Percentiles rank a stretch among this genome's conserved stretches.
These are phyloP conservation scores for Tieghemostelium lacteum DNA, from an alignment of 78 protist genomes.

Conservation along the genomic window DNA sequence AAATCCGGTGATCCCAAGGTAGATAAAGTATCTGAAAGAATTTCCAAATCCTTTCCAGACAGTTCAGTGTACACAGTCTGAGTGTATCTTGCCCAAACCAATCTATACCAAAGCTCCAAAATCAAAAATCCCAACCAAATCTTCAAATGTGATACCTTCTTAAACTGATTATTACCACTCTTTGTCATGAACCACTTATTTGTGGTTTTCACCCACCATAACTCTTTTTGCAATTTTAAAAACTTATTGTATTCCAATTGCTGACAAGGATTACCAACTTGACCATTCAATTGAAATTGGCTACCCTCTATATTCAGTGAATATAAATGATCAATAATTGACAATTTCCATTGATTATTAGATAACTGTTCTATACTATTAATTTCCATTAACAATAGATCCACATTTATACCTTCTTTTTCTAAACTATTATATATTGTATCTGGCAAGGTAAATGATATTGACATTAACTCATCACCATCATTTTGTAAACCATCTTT, in stretches of 20 bases:
- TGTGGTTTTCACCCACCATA: constrained; percentile 57
- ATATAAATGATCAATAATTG: constrained; percentile 3
- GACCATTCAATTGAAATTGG: not conserved
- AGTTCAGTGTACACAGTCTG: constrained; percentile 17
- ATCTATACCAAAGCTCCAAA: constrained; percentile 61
- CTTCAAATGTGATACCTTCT: constrained; percentile 11
- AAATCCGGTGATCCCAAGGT: too few species aligned
- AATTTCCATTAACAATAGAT: not conserved
- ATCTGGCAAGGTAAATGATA: not conserved
- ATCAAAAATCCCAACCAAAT: constrained; percentile 52
- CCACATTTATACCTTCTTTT: not conserved
- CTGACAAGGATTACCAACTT: not conserved
- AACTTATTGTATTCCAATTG: constrained; percentile 16
- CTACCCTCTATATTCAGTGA: not conserved
- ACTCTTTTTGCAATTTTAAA: constrained; percentile 35
- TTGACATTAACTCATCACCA: too few species aligned
- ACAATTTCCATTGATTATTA: not conserved
- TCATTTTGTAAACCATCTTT: too few species aligned
- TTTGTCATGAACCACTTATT: constrained; percentile 24
- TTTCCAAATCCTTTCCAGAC: not conserved
- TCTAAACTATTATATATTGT: not conserved
- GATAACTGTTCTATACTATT: not conserved
- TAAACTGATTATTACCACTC: not conserved
- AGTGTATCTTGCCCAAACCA: constrained; percentile 66
- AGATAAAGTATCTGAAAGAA: not conserved